Base-by-base conservation (phyloP, 129 eudicot genomes). In the Kitagawia praeruptora region DNA sequence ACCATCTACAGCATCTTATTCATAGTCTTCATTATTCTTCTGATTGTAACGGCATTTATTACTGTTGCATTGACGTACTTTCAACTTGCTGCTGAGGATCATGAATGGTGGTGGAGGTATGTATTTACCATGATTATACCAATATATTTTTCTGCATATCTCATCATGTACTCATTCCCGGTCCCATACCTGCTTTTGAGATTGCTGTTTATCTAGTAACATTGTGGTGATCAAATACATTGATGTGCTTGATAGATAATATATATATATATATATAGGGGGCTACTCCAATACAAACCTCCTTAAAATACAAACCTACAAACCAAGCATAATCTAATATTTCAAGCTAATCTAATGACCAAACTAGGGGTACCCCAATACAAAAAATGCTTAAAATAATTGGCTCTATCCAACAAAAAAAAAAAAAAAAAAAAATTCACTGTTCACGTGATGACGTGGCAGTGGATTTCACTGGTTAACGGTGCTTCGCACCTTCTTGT, bases 31-130 rank as follows among this genome's bases (percentile, higher is more conserved):
- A 81, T 85, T 61, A 81, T 85, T 76, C 84, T 85, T 45, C n/a
- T 85, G 5, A 86, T 86, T 44, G 89, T 86, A 12, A 86, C 89
- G 40, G 89, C 89, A 23, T 83, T 86, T 70, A 80, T 86, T 58
- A 86, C 86, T 11, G 89, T 86, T 80, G 89, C 89, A 8, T 80
- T 85, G 86, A 85, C 89, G 38, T 85, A 85, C 73, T 85, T 82
- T 56, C 89, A 85, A 63, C 89, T 85, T 76, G 89, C 89, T 70
- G 84, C 89, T 46, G 89, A 86, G 78, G 89, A 86, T 45, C 88
- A 82, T 76, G 81, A 82, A 74, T 85, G 85, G 85, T 82, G 88
- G 88, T 82, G 86, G 85, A 82, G 88, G 85, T 85, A 76, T 3
- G 34, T 13, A 49, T 5, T 2, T 40, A 8, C 18, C 75, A 38